Base-by-base conservation (phyloP, 2,329 filamentous ascomycete species). In the Penicillium palitans region DNA sequence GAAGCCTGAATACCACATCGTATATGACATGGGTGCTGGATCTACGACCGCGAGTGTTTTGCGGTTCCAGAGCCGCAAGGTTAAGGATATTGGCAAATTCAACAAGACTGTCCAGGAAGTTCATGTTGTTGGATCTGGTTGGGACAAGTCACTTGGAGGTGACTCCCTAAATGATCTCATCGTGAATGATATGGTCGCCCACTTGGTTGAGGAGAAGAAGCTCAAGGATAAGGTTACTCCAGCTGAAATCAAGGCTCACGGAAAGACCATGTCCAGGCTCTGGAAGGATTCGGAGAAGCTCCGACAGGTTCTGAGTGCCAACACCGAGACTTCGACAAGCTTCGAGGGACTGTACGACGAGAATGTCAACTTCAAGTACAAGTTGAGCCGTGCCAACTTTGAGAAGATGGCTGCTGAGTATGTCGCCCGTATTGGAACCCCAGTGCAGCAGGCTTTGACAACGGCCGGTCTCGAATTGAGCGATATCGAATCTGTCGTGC, bases 81-180 rank as follows among this genome's bases (percentile, higher is more conserved):
- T 98, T 62, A 99, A 98, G 82, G 93, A 97, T 68, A 79, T 93
- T 55, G 93, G 92, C 65, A 92, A 90, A 74, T 93, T 86, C 80
- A 98, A 97, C 82, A 98, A 98, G 84, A 97, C 92, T 1, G 80
- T 99, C 33, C 95, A 98, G 73, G 95, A 99, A 74, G 89, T 98
- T n/a, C 86, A 91, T 61, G 90, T 96, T 39, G 68, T 97, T 45
- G 93, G 93, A 58, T 84, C 84, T 66, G 91, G 91, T 60, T 99
- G 91, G 90, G 95, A 99, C 71, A 86, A 86, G 69, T 90, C 89
- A 3, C 87, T 99, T 19, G 95, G 95, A 59, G 95, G 95, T 55
- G 93, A 99, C 72, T 82, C 88, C 35, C 82, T 99, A 61, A 99
- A 97, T 75, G 85, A 89, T 58, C 80, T 96, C 60, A 91, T 99